Base-by-base conservation (phyloP, 2,329 filamentous ascomycete species). In the Beauveria medogensis region DNA sequence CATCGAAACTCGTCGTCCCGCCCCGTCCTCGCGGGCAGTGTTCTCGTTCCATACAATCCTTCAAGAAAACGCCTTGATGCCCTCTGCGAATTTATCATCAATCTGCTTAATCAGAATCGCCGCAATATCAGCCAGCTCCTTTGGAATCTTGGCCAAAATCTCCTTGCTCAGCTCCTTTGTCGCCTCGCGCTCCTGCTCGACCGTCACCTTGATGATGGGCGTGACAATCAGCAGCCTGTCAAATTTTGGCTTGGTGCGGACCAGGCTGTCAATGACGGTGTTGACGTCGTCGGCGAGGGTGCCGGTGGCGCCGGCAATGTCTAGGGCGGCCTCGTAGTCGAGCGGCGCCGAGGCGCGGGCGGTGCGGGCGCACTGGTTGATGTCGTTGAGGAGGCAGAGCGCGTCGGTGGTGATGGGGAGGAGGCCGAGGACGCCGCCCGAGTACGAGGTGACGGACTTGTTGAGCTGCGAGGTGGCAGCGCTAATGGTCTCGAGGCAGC, bases 201-300 rank as follows among this genome's bases (percentile, higher is more conserved):
- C 65, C 62, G 74, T 76, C 18, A 77, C 48, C 44, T 78, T 67
- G 41, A 81, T 77, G 41, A 78, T 65, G 0, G 78, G 76, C 52
- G 69, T 71, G 41, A 81, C 64, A 1, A 77, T 57, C 6, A 79
- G 66, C 44, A 52, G 48, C 24, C 69, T 68, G 64, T 79, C 74
- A 61, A 81, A 82, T 63, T 77, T 75, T 22, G 68, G 70, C 68
- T 79, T 78, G 30, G 71, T 67, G 12, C 61, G 65, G 62, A 78
- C 69, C 24, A 80, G 67, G n/a, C 70, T 69, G 8, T 67, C 64
- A 34, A 80, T 70, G 4, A 75, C 75, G 37, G 65, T 58, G 64
- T 77, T 72, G 63, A 79, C 75, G n/a, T 68, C 67, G 12, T 51
- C 59, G 50, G 72, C 69, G 28, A 81, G 72, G 8, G 69, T 63